phyloP scores from a whole-genome alignment of 2,329 filamentous ascomycete species.

The Aspergillus sp. region DNA sequence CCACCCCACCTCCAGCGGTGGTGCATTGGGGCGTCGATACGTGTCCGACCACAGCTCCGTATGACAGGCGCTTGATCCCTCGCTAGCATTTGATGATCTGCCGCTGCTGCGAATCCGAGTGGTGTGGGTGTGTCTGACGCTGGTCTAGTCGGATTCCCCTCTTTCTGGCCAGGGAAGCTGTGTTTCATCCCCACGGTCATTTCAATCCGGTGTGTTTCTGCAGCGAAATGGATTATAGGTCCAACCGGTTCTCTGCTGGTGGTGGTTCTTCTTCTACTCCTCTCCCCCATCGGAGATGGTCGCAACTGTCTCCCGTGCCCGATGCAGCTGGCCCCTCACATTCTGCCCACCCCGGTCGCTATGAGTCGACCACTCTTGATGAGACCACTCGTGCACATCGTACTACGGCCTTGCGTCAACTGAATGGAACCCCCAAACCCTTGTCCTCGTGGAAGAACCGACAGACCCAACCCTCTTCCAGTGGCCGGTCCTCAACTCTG shows the following conservation, averaged over 20 bases:
- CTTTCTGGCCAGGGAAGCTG: background rate
- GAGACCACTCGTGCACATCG: constrained; percentile 31
- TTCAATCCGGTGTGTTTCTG: background rate
- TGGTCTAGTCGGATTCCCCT: constrained; percentile 8
- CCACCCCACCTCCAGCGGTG: constrained; percentile 1
- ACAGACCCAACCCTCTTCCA: constrained; percentile 20
- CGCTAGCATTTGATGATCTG: constrained; percentile 8
- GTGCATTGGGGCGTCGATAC: constrained; percentile 15
- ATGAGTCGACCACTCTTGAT: constrained; percentile 24
- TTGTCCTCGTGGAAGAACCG: constrained; percentile 23
- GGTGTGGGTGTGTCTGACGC: constrained; percentile 9
- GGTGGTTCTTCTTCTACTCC: constrained; percentile 26
- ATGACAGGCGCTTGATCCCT: constrained; percentile 11
- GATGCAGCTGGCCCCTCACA: constrained; percentile 20
- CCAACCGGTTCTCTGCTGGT: constrained; percentile 25
- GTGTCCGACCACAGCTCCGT: constrained; percentile 9
- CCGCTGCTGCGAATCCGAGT: constrained; percentile 6
- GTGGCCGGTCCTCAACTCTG: constrained; percentile 25
- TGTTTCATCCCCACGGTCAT: constrained; percentile 1
- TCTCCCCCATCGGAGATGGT: constrained; percentile 26
- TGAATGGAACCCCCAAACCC: constrained; percentile 26
- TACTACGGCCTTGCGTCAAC: constrained; percentile 31
- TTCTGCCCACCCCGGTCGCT: constrained; percentile 21
- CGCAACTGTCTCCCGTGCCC: constrained; percentile 22
- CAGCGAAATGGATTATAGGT: constrained; percentile 32